A percentile compares a stretch with the other conserved stretches of the same genome.
Conservation (phyloP, 1,284 basidiomycete species). For the Trametes polyzona region DNA sequence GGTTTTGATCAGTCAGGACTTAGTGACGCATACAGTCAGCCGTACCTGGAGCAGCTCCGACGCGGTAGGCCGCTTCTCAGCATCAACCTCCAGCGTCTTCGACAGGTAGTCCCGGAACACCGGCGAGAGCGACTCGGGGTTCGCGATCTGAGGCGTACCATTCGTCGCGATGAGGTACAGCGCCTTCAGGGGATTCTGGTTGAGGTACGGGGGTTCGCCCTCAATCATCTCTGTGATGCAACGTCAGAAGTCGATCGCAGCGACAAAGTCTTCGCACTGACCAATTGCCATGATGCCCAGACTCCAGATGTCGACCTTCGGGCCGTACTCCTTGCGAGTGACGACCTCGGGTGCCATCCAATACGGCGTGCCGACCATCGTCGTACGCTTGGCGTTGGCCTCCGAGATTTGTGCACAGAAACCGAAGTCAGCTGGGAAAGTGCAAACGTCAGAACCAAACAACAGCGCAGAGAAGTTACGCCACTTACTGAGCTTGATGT, state of each 20-base stretch:
- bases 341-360: conserved; percentile 99
- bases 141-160: conserved; percentile 96
- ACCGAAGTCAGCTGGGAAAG: conserved; percentile 91
- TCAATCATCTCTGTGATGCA: conserved; percentile 90
- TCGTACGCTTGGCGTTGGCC: conserved; percentile 91
- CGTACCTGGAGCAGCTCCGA: conserved; percentile 77
- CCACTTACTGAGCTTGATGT: conserved; percentile 94
- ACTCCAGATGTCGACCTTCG: conserved; percentile 99
- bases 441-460: conserved; percentile 1
- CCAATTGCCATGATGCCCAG: conserved; percentile 99
- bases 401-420: conserved; percentile 99
- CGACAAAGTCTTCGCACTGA: conserved; percentile 34
- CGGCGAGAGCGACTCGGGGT: conserved; percentile 86
- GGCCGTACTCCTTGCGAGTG: conserved; percentile 97
- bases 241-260: conserved; percentile 10
- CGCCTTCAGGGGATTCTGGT: conserved; percentile 95
- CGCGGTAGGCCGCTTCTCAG: conserved; percentile 91
- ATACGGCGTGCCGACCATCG: conserved; percentile 99
- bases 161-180: conserved; percentile 98
- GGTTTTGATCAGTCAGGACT: background rate
- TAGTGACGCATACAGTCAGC: background rate
- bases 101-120: conserved; percentile 93
- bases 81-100: conserved; percentile 92
- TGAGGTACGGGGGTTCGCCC: conserved; percentile 97
- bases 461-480: no score